Evolutionary conservation across 1,284 basidiomycete genomes (phyloP).

Genomic region (Phaffia rhodozyma): DNA sequence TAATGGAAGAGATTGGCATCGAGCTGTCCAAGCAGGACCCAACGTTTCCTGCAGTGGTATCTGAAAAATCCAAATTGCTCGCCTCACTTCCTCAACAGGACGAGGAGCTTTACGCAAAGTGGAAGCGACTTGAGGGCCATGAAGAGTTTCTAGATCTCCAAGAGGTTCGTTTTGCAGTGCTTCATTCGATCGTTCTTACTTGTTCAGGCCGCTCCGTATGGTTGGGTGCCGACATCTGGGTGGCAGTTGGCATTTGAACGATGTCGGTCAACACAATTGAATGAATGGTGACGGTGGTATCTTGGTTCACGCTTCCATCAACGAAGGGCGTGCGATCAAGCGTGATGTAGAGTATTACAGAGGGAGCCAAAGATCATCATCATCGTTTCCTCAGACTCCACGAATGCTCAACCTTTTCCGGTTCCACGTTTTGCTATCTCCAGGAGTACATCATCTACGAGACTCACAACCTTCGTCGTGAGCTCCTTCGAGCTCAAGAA

Average conservation of each 20-base stretch:
- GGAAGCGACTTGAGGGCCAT: conserved; percentile 85
- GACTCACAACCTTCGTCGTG: conserved; percentile 92
- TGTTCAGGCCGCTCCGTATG: neutral
- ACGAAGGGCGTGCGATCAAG: too few relatives aligned
- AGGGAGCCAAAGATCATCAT: neutral
- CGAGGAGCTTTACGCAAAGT: conserved; percentile 87
- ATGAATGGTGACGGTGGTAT: too few relatives aligned
- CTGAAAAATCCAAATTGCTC: conserved; percentile 73
- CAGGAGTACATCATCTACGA: conserved; percentile 94
- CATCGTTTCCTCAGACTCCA: neutral
- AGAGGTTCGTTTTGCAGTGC: conserved; percentile 43
- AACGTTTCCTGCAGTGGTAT: conserved; percentile 72
- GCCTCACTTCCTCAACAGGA: conserved; percentile 64
- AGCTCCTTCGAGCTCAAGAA: conserved; percentile 95
- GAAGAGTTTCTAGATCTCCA: conserved; percentile 89
- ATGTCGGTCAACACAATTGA: neutral
- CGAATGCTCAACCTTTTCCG: neutral
- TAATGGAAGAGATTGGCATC: conserved; percentile 48
- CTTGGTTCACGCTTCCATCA: too few relatives aligned
- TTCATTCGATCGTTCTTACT: neutral
- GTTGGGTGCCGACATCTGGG: neutral
- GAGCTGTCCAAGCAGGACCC: conserved; percentile 69
- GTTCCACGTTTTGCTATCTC: neutral
- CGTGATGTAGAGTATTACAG: neutral
- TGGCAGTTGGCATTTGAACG: neutral